phyloP scores from a whole-genome alignment of 2,329 filamentous ascomycete genomes.

The Nigrograna mackinnonii region DNA sequence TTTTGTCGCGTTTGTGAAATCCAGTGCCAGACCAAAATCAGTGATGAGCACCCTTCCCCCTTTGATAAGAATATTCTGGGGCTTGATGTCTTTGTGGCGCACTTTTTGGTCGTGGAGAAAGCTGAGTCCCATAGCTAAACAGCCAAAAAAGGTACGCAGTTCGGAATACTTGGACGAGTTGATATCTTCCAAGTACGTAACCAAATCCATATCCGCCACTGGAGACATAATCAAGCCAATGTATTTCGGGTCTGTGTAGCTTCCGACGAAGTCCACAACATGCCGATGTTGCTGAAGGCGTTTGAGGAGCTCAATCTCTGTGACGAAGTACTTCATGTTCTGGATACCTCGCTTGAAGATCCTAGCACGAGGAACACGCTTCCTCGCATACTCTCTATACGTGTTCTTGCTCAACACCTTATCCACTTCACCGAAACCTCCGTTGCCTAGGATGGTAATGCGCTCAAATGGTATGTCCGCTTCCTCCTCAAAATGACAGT shows the following conservation, averaged over 20 bases:
- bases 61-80: conserved; percentile 31
- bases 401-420: conserved; percentile 23
- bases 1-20: conserved; percentile 13
- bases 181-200: conserved; percentile 13
- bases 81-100: conserved; percentile 36
- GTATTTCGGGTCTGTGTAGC: conserved; percentile 31
- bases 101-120: conserved; percentile 26
- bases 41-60: conserved; percentile 20
- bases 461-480: conserved; percentile 21
- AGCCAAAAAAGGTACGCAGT: conserved; percentile 29
- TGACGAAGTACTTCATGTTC: conserved; percentile 20
- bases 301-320: conserved; percentile 31
- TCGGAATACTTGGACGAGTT: conserved; percentile 2
- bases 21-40: conserved; percentile 28
- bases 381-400: conserved; percentile 28
- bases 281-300: conserved; percentile 30
- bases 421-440: conserved; percentile 28
- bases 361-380: conserved; percentile 21
- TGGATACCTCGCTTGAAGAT: conserved; percentile 8
- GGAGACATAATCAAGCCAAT: conserved; percentile 34
- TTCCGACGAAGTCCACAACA: conserved; percentile 30
- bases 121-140: conserved; percentile 23
- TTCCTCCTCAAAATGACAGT: conserved; percentile 21
- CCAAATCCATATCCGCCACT: conserved; percentile 21
- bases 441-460: conserved; percentile 20